Percentiles rank a stretch among this genome's conserved stretches.
Conservation (phyloP, 164 flowering plant species). For the Magnolia officinalis region DNA sequence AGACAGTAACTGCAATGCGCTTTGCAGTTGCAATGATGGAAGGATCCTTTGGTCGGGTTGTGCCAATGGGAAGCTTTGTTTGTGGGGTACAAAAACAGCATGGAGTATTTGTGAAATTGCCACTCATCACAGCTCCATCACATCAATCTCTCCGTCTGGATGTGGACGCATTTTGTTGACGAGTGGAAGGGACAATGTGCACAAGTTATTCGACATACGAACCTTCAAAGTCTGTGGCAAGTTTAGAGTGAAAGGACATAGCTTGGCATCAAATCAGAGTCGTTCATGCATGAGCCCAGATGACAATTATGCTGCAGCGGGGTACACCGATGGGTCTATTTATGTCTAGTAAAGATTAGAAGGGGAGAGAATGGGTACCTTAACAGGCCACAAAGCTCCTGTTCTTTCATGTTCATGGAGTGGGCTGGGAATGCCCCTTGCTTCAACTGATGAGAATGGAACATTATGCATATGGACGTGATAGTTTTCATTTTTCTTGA, state of each 20-base stretch:
- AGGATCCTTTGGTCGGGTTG: constrained; percentile 85
- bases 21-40: constrained; percentile 81
- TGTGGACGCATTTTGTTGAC: constrained; percentile 65
- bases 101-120: constrained; percentile 78
- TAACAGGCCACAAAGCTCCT: constrained; percentile 65
- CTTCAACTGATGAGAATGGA: constrained; percentile 80
- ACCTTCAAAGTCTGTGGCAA: constrained; percentile 82
- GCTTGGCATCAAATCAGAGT: constrained; percentile 90
- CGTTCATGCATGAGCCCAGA: constrained; percentile 90
- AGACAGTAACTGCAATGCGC: constrained; percentile 82
- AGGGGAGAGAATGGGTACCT: constrained; percentile 58
- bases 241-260: constrained; percentile 63
- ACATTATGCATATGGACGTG: constrained; percentile 56
- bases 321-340: constrained; percentile 83
- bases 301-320: constrained; percentile 81
- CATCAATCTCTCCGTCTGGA: constrained; percentile 70
- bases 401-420: constrained; percentile 93
- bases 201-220: constrained; percentile 77
- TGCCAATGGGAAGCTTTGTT: constrained; percentile 80
- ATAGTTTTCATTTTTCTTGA: background rate
- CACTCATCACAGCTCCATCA: constrained; percentile 74
- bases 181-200: constrained; percentile 90
- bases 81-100: constrained; percentile 83
- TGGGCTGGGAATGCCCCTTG: constrained; percentile 79
- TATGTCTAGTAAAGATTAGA: constrained; percentile 70